Percentiles rank a stretch among this genome's conserved stretches.
These are phyloP conservation scores for Skeletonema tropicum DNA, from an alignment of 108 stramenopile genomes.

Conservation along the genomic window DNA sequence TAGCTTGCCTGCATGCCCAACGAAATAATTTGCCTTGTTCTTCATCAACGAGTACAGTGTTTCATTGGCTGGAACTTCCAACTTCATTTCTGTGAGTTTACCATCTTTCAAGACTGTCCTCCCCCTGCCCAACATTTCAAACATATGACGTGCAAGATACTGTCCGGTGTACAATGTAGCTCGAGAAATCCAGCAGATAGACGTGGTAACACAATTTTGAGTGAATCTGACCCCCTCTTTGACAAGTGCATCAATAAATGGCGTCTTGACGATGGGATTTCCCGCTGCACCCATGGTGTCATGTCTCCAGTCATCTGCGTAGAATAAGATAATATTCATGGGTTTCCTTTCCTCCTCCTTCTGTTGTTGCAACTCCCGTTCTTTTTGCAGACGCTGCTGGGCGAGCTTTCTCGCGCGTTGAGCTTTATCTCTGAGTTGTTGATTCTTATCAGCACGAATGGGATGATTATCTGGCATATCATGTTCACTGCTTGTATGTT, in stretches of 20 bases:
- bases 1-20: conserved; percentile 76
- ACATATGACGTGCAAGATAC: conserved; percentile 60
- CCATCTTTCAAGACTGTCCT: conserved; percentile 38
- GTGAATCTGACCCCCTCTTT: conserved; percentile 68
- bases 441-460: not conserved
- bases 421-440: not conserved
- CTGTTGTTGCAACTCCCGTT: conserved; percentile 14
- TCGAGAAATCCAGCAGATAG: conserved; percentile 70
- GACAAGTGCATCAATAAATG: conserved; percentile 61
- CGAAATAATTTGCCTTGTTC: conserved; percentile 61
- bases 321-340: conserved; percentile 53
- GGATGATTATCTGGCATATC: not conserved
- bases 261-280: conserved; percentile 64
- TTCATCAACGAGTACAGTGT: conserved; percentile 70
- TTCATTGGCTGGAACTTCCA: conserved; percentile 65
- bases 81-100: conserved; percentile 28
- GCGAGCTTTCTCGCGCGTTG: not conserved
- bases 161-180: conserved; percentile 68
- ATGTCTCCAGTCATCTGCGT: conserved; percentile 62
- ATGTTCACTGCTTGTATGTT: not conserved
- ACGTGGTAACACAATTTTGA: conserved; percentile 69
- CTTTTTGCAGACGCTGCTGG: not conserved
- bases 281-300: conserved; percentile 55
- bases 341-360: conserved; percentile 40
- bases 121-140: conserved; percentile 48